These are phyloP conservation scores for Colletotrichum somersetense DNA, from an alignment of 2,329 filamentous ascomycete genomes.

Conservation along the genomic window DNA sequence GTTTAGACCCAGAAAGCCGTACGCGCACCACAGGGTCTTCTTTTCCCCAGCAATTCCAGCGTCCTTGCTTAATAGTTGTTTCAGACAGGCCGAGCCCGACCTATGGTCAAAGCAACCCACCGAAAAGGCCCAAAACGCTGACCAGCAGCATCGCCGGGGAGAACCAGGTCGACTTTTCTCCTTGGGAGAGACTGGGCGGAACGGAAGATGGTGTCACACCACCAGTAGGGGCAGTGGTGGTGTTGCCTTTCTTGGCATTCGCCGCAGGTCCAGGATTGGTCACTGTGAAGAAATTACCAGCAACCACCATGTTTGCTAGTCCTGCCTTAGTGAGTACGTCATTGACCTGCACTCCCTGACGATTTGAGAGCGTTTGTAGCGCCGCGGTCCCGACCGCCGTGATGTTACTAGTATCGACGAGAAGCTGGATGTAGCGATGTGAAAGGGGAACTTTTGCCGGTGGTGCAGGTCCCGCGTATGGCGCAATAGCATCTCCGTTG, in stretches of 20 bases:
- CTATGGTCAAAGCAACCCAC: not conserved
- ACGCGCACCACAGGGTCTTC: slow-evolving; percentile 1
- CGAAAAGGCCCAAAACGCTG: not conserved
- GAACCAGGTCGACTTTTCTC: not conserved
- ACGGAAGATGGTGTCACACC: not conserved
- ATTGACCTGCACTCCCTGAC: slow-evolving; percentile 49
- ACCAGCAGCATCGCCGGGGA: not conserved
- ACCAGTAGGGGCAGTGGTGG: not conserved
- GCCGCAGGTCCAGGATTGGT: slow-evolving; percentile 49
- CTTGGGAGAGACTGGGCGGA: not conserved
- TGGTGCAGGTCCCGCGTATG: slow-evolving; percentile 53
- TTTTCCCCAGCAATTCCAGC: not conserved
- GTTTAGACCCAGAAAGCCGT: slow-evolving; percentile 7
- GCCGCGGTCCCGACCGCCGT: slow-evolving; percentile 43
- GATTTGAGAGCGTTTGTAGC: slow-evolving; percentile 47
- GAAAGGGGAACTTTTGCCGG: slow-evolving; percentile 53
- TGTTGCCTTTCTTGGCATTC: not conserved
- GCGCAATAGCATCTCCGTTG: slow-evolving; percentile 36
- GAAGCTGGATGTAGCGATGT: slow-evolving; percentile 54
- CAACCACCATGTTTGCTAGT: slow-evolving; percentile 50
- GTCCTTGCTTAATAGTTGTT: not conserved
- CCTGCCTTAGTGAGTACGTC: slow-evolving; percentile 49
- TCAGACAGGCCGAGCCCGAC: not conserved
- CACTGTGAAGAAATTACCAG: slow-evolving; percentile 55
- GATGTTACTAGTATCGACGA: slow-evolving; percentile 53